Conservation (phyloP, 176 grass and related monocot species). For the Eragrostis curvula region DNA sequence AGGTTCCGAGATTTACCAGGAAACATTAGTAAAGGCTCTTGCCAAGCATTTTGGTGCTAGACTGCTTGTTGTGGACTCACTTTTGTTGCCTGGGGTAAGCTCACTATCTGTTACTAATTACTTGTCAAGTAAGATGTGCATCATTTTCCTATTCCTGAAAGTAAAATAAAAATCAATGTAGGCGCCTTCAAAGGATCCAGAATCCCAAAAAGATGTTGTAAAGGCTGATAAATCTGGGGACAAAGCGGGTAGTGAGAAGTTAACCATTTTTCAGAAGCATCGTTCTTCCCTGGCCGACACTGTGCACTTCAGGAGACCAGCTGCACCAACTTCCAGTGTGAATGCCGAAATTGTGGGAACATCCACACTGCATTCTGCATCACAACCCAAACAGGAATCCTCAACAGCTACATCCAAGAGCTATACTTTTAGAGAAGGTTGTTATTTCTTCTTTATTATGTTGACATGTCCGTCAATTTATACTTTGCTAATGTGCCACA, state of each 20-base stretch:
- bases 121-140: slow-evolving; percentile 21
- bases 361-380: slow-evolving; percentile 78
- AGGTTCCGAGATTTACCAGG: slow-evolving; percentile 99
- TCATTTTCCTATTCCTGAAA: slow-evolving; percentile 25
- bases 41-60: slow-evolving; percentile 87
- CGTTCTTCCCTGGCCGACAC: slow-evolving; percentile 62
- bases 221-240: slow-evolving; percentile 68
- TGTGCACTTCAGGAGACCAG: slow-evolving; percentile 70
- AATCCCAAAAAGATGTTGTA: slow-evolving; percentile 69
- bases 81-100: slow-evolving; percentile 88
- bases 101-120: slow-evolving; percentile 26
- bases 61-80: slow-evolving; percentile 91
- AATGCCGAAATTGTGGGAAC: slow-evolving; percentile 94
- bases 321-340: slow-evolving; percentile 85
- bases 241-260: slow-evolving; percentile 52
- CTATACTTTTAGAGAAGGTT: slow-evolving; percentile 97
- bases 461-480: slow-evolving; percentile 2
- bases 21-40: slow-evolving; percentile 91
- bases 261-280: slow-evolving; percentile 69
- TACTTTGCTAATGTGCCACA: slow-evolving; percentile 28
- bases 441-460: slow-evolving; percentile 22
- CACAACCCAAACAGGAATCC: slow-evolving; percentile 82
- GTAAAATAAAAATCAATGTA: slow-evolving; percentile 33
- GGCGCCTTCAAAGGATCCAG: slow-evolving; percentile 75
- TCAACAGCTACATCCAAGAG: slow-evolving; percentile 94